These are phyloP conservation scores for Kokia cookei DNA, from an alignment of 441 rosid species.

Conservation along the genomic window DNA sequence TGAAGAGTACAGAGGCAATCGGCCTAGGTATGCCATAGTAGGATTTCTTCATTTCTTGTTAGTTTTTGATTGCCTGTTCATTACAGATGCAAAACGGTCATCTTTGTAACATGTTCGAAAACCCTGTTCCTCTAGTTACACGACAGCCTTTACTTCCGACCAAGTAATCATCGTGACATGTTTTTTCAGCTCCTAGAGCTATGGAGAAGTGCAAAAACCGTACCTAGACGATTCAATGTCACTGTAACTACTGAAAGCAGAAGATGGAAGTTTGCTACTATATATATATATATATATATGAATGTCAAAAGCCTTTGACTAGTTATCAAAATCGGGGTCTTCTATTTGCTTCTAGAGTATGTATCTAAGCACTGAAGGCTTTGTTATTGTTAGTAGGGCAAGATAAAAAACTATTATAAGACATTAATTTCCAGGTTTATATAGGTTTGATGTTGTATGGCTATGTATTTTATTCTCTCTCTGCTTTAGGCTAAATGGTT, in stretches of 20 bases:
- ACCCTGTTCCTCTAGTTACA: background rate
- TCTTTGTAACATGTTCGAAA: background rate
- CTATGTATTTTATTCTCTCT: conserved; percentile 21
- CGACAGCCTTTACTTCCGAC: background rate
- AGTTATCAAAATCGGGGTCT: background rate
- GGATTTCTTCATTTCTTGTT: background rate
- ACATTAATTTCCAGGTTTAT: conserved; percentile 1
- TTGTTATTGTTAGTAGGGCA: conserved; percentile 11
- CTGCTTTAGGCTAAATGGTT: conserved; percentile 9
- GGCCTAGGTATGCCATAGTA: conserved; percentile 47
- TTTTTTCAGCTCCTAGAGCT: conserved; percentile 61
- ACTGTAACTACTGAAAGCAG: background rate
- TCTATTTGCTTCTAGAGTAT: background rate
- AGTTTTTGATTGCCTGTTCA: background rate
- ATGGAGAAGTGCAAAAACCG: conserved; percentile 65
- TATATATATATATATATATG: background rate
- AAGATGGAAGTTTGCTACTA: background rate
- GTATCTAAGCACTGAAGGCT: conserved; percentile 9
- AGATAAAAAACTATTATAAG: background rate
- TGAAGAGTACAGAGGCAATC: conserved; percentile 75
- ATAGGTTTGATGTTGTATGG: conserved; percentile 3
- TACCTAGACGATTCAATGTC: conserved; percentile 14
- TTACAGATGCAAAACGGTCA: background rate
- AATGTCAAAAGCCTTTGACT: background rate
- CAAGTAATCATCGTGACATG: background rate